Evolutionary conservation across 176 grass and related monocot genomes (phyloP), one percentile per base, ranked within the genome.

Genomic region (Dendrocalamus sinicus): DNA sequence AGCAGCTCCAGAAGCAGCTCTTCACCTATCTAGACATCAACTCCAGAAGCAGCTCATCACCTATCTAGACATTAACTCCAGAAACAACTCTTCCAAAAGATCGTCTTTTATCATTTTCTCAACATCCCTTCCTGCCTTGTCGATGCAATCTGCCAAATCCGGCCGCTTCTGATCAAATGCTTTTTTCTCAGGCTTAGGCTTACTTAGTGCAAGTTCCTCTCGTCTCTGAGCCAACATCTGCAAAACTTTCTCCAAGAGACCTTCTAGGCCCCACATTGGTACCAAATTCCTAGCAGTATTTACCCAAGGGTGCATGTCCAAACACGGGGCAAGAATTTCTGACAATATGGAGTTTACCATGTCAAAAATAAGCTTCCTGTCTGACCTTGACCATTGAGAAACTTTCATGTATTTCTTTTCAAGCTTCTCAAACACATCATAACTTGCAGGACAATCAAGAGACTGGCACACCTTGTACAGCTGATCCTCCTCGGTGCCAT

Each of bases 351-450:
- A 90, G 81, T 95, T 97, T 5, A 82, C 79, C 85, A 93, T 88
- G 75, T 97, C 91, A 32, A 97, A 97, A 12, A 93, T 81, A 85
- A 97, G 80, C 76, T 85, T 97, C 79, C 91, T 93, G 47, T 97
- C 93, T 54, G 91, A 77, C 39, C 19, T 66, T 48, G 89, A 87
- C 93, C 93, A 98, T n/a, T 73, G 61, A 51, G 52, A 16, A 71
- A 95, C 52, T 22, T 92, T 88, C 16, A 13, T 55, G 47, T 93
- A 98, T 30, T 95, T 98, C 52, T 93, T 93, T 83, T 98, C 91
- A 54, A 98, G 89, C 78, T 95, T 95, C 35, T 89, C 91, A 79
- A 95, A 98, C 26, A 95, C 86, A 11, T 39, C 51, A 17, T 82
- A 55, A n/a, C 85, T 72, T 65, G 89, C 89, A 64, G 95, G 93